A percentile compares a stretch with the other conserved stretches of the same genome.
phyloP scores from a whole-genome alignment of 257 asterid genomes.

The Rhazya stricta region DNA sequence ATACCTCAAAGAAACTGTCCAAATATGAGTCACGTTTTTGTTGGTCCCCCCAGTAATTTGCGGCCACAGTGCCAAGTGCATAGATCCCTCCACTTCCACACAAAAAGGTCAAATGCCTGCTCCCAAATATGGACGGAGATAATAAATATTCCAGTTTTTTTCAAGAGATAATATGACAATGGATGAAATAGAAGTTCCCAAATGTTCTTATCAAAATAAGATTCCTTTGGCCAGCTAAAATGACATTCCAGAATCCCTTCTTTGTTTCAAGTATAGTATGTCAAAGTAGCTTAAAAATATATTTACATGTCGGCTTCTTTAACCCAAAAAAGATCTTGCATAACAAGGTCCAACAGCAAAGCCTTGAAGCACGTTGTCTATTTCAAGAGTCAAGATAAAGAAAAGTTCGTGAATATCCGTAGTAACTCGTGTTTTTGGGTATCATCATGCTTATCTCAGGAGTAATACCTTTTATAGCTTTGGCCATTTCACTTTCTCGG shows the following conservation, averaged over 20 bases:
- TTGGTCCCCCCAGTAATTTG: conserved; percentile 48
- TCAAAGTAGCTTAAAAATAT: background rate
- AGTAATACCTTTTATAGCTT: background rate
- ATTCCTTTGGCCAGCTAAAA: background rate
- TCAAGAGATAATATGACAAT: background rate
- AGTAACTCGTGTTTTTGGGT: background rate
- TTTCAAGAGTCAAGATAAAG: background rate
- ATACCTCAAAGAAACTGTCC: conserved; percentile 55
- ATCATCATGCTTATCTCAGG: background rate
- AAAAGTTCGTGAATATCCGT: background rate
- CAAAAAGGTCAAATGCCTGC: conserved; percentile 60
- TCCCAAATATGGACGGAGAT: conserved; percentile 12
- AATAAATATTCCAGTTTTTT: background rate
- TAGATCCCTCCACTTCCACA: conserved; percentile 68
- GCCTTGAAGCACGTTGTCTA: background rate
- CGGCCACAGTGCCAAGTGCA: conserved; percentile 60
- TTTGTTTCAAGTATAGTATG: too few relatives aligned
- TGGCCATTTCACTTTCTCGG: background rate
- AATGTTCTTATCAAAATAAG: background rate
- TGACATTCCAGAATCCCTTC: background rate
- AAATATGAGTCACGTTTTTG: conserved; percentile 38
- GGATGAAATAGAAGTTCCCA: background rate
- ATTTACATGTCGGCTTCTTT: background rate
- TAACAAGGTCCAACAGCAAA: background rate
- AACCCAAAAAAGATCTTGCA: background rate